phyloP scores from a whole-genome alignment of 1,139 yeast genomes.

The Nematodospora anomalae region DNA sequence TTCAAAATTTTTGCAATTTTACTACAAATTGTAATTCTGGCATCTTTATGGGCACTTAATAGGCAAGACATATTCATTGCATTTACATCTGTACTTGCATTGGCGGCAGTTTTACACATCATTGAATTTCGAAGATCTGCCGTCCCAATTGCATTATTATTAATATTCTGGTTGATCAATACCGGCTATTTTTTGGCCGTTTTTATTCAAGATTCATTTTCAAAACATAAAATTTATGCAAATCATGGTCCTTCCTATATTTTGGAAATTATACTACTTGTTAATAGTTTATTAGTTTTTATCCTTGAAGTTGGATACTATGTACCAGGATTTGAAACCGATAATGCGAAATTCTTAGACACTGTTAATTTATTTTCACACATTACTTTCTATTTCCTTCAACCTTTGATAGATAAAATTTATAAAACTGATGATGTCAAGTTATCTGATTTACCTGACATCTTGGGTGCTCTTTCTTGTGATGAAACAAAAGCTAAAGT shows the following conservation, averaged over 20 bases:
- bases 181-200: constrained; percentile 20
- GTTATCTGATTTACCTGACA: constrained; percentile 22
- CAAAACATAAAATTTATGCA: constrained; percentile 30
- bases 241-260: constrained; percentile 16
- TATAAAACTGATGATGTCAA: constrained; percentile 22
- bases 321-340: constrained; percentile 45
- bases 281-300: constrained; percentile 36
- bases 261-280: constrained; percentile 20
- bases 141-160: constrained; percentile 27
- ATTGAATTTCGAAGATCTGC: constrained; percentile 34
- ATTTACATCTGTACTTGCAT: constrained; percentile 15
- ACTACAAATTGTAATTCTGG: constrained; percentile 8
- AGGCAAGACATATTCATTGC: constrained; percentile 11
- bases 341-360: constrained; percentile 27
- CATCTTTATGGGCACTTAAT: constrained; percentile 8
- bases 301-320: constrained; percentile 38
- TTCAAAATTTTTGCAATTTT: constrained; percentile 11
- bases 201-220: constrained; percentile 30
- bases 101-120: constrained; percentile 32
- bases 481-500: constrained; percentile 13
- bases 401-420: constrained; percentile 24
- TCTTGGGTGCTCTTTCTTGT: constrained; percentile 15
- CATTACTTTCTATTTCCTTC: constrained; percentile 27
- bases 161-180: constrained; percentile 32
- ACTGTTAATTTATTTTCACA: constrained; percentile 21